Base-by-base conservation (phyloP, 2,329 filamentous ascomycete genomes). In the Ascochyta viciae-villosae region DNA sequence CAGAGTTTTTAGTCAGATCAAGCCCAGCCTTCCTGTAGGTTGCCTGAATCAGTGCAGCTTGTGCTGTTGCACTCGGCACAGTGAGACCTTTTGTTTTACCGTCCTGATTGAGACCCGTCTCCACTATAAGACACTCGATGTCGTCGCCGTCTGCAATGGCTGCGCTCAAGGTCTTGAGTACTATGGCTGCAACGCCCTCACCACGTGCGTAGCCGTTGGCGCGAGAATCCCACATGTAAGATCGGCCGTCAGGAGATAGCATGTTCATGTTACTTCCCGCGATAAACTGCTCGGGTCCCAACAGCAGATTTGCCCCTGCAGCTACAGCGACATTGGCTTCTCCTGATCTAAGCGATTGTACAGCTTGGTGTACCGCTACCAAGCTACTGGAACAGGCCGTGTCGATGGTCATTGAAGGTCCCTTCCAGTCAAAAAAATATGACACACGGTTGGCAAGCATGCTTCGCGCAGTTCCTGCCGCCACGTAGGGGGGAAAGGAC, bases 191-290 rank as follows among this genome's bases (percentile, higher is more conserved):
- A 10, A 84, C 68, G 0, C 83, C 84, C 47, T 87, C 85, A 10
- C 81, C 82, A 0, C 83, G 77, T 26, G 75, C 81, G 66, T 77
- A 83, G 7, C 82, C 83, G 59, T 83, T 71, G 0, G 81, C 83
- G 2, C 65, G 46, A 0, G 65, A 70, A 13, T 72, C 70, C 69
- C 70, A 78, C 67, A 74, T 76, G 1, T 41, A 37, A 7, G 43
- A 61, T 0, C 58, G 39, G 15, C 71, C 68, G 8, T 64, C 62
- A 1, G 71, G 69, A 3, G 67, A 74, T 8, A 77, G 60, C 67
- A 76, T 73, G 2, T 65, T 54, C 23, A 75, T 56, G 7, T 68
- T 70, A 48, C 51, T 63, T 33, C 70, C 64, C 1, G 46, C 40
- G 23, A 75, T 67, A 47, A 63, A 70, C 23, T 68, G 26, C 9